Base-by-base conservation (phyloP, 2,329 filamentous ascomycete genomes). In the Fusarium praegraminearum region DNA sequence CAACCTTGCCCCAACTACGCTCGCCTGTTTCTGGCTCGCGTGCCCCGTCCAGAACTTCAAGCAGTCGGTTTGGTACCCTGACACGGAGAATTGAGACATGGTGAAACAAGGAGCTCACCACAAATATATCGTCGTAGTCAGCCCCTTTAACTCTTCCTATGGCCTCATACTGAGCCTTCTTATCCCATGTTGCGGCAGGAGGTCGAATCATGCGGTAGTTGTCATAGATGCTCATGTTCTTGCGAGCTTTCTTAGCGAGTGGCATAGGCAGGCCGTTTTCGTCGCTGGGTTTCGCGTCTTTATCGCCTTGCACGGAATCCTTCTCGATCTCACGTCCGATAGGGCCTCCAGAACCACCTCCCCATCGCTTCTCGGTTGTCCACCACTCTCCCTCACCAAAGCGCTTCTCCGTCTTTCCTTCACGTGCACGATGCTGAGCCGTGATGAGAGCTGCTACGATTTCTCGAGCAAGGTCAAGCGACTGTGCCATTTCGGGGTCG, bases 331-430 rank as follows among this genome's bases (percentile, higher is more conserved):
- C 89, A 28, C 86, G 83, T 3, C 89, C 89, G 65, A 90, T 90
- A 5, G 87, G 86, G 0, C 89, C 89, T 33, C 89, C 89, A 11
- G 84, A 74, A 5, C 87, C 88, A 47, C 89, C 89, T 53, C 89
- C 89, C 89, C 89, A 91, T 58, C 89, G 84, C 35, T 82, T 85
- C 71, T 83, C 84, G 10, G 82, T 84, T 1, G 87, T 83, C 89
- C 89, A 91, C 89, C 89, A 91, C 63, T 85, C 80, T 20, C 81
- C 85, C 55, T 88, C 83, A 3, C 88, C 89, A 58, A 89, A 84
- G 1, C 85, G 82, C 52, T 81, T 82, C 76, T 91, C 89, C 0
- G 77, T 77, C 59, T 83, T 85, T 33, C 86, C 86, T 68, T 90
- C 83, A 16, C 89, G 86, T 13, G 84, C 82, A 20, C 89, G 86